Evolutionary conservation across 768 basidiomycete genomes (phyloP), one percentile per base, ranked within the genome.

Genomic region (Candolleomyces eurysporus): DNA sequence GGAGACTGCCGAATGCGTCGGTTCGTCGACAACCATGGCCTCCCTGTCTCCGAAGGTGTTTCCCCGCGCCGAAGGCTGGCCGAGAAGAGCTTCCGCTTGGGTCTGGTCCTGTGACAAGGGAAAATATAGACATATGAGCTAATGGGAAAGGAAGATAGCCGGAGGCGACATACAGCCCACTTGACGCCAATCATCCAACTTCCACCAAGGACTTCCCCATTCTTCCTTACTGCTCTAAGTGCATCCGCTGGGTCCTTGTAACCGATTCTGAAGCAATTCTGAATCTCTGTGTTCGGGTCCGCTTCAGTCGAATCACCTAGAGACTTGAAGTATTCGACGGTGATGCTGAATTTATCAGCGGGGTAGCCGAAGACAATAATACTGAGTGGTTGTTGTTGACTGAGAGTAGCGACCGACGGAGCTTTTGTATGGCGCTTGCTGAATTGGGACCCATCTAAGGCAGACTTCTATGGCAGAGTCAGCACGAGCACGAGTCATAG

Each of bases 301-400:
- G 88, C 79, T 17, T 89, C 88, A 3, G 89, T 88, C 39, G 87
- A 75, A 14, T 84, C 84, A 8, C 91, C 92, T 9, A 96, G 74
- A 1, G 87, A 85, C 65, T 82, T 83, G 77, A 92, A 90, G 71
- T 90, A 90, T 67, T 90, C 89, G 16, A 84, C 84, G 0, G 89
- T 86, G 16, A 86, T 69, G 57, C 82, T 85, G 71, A 89, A 90
- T 68, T 87, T 87, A 72, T 94, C 90, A 36, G 85, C 78, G 5
- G 94, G 92, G 70, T 94, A 96, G n/a, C 94, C 94, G 63, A 93
- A 96, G 56, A 96, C 86, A 67, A 94, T 79, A 40, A 96, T 79
- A 67, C 88, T 89, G 31, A 83, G 70, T 3, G 82, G 78, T 5
- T 36, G 36, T 30, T 62, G 60, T 31, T 84, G 81, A 11, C 74